Base-by-base conservation (phyloP, 176 grass and related monocot species). In the Eremochloa ophiuroides region DNA sequence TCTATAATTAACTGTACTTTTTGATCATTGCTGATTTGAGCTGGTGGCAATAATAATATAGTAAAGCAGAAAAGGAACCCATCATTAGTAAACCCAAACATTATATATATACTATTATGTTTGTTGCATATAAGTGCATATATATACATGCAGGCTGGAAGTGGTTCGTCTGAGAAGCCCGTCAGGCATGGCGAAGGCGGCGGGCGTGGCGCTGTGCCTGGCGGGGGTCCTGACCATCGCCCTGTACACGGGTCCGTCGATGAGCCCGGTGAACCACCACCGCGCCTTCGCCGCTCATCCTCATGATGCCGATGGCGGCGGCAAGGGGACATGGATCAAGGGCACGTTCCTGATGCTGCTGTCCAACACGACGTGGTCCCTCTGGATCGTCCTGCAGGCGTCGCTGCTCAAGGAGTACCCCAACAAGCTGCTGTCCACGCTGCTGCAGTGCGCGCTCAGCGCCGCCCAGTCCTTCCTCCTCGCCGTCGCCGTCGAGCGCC, bases 321-420 rank as follows among this genome's bases (percentile, higher is more conserved):
- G 59, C 61, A 90, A 81, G 43, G 62, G 27, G 2, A 47, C 51
- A 15, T 94, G 91, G 94, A 88, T 94, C 62, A 76, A 82, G 69
- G 94, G 91, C 17, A 85, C 87, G 6, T 90, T 92, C 58, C 46
- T 92, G 10, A 80, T 92, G 69, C 63, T 97, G 6, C 31, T 83
- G 2, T 53, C 86, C 1, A 84, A 85, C 72, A 69, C 65, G n/a
- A 60, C 82, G 6, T 97, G 87, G 91, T 90, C 87, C 7, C 44
- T 92, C 42, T 94, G 94, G 91, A 71, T 92, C n/a, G 86, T 97
- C 18, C 71, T 94, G 8, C 91, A 87, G 87, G 87, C 80, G 1
- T 75, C 82, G 9, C 34, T 97, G 51, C 74, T 97, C 22, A 88
- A 88, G 50, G 94, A 97, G 46, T 97, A 94, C 63, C 91, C 94